These are phyloP conservation scores for Neocucurbitaria cava DNA, from an alignment of 2,329 filamentous ascomycete species.

Conservation along the genomic window DNA sequence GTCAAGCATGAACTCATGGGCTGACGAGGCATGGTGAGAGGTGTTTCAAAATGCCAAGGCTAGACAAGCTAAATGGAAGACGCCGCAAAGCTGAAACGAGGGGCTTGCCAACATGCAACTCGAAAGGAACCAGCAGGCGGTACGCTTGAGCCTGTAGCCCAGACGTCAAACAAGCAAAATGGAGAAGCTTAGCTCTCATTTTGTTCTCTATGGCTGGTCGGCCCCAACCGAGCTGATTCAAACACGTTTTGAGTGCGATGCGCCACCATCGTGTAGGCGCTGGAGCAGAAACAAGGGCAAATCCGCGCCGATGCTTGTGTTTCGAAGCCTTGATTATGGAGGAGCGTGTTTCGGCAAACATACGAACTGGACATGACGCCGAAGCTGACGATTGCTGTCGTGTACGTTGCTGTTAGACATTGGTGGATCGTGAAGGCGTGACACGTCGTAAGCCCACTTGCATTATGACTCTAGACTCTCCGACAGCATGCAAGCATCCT, in stretches of 20 bases:
- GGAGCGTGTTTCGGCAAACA: background rate
- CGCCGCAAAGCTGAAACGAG: slow-evolving; percentile 25
- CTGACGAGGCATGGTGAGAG: slow-evolving; percentile 24
- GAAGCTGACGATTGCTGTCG: no score
- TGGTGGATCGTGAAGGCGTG: no score
- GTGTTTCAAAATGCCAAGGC: slow-evolving; percentile 38
- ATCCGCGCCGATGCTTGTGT: slow-evolving; percentile 5
- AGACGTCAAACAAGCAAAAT: slow-evolving; percentile 32
- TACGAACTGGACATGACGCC: background rate
- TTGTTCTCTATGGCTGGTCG: slow-evolving; percentile 6
- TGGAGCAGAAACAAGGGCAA: slow-evolving; percentile 5
- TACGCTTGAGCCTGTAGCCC: slow-evolving; percentile 13
- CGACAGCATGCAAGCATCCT: no score
- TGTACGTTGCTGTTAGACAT: no score
- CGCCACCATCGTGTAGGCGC: slow-evolving; percentile 4
- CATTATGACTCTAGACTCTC: no score
- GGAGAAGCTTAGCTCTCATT: slow-evolving; percentile 35
- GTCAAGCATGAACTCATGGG: slow-evolving; percentile 20
- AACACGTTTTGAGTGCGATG: slow-evolving; percentile 11
- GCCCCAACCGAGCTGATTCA: slow-evolving; percentile 6
- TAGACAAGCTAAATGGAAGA: slow-evolving; percentile 17
- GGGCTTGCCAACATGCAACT: slow-evolving; percentile 14
- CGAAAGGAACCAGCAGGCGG: slow-evolving; percentile 8
- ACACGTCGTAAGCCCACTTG: no score
- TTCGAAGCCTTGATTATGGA: slow-evolving; percentile 4